Percentiles rank a stretch among this genome's conserved stretches.
Evolutionary conservation across 2,329 filamentous ascomycete genomes (phyloP).

Genomic region (Tolypocladium tundrense): DNA sequence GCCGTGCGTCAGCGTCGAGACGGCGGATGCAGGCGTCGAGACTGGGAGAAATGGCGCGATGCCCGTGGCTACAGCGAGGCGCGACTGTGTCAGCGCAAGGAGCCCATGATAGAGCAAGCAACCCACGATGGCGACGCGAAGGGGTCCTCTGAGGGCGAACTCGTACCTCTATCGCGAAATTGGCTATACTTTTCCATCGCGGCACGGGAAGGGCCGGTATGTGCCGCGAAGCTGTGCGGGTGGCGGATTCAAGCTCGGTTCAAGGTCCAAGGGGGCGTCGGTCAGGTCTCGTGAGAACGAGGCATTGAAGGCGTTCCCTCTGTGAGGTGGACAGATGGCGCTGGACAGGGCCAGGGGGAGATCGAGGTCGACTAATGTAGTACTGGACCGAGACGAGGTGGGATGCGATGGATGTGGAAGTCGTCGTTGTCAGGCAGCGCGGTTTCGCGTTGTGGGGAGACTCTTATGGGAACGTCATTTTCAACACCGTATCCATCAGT

Average conservation of each 20-base stretch:
- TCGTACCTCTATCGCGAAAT: slow-evolving; percentile 74
- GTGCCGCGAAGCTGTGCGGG: neutral
- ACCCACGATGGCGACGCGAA: neutral
- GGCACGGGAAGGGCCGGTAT: neutral
- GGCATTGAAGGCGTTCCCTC: neutral
- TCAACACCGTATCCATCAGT: neutral
- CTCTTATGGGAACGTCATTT: neutral
- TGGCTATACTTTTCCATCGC: slow-evolving; percentile 91
- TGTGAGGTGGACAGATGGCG: neutral
- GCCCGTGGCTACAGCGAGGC: slow-evolving; percentile 59
- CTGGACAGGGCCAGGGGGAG: neutral
- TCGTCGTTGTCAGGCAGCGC: neutral
- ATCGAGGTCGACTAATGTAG: neutral
- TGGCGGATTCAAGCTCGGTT: neutral
- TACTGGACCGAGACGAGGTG: neutral
- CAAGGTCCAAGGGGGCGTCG: neutral
- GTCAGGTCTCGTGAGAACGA: neutral
- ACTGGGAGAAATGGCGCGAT: slow-evolving; percentile 93
- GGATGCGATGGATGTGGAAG: neutral
- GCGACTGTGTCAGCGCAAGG: neutral
- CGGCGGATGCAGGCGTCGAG: slow-evolving; percentile 49
- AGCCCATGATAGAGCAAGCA: neutral
- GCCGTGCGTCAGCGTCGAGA: slow-evolving; percentile 54
- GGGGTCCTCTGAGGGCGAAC: neutral
- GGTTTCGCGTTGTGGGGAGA: neutral